Percentiles rank a stretch among this genome's conserved stretches.
Evolutionary conservation across 441 rosid species (phyloP).

Genomic region (Populus hybrid): DNA sequence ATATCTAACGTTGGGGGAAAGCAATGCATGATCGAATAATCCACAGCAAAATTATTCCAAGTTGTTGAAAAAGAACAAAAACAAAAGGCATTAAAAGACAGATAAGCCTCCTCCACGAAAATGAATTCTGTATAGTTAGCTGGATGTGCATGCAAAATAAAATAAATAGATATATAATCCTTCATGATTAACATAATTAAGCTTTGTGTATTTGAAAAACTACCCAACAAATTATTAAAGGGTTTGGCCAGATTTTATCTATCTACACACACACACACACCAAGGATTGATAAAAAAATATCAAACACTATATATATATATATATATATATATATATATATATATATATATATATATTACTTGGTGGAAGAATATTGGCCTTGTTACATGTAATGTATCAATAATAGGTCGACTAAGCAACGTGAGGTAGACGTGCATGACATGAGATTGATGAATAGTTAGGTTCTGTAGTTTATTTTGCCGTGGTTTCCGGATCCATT

Average conservation of each 20-base stretch:
- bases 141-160: slow-evolving; percentile 56
- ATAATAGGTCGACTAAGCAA: slow-evolving; percentile 29
- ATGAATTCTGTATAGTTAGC: slow-evolving; percentile 24
- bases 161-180: slow-evolving; percentile 10
- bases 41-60: slow-evolving; percentile 80
- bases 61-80: slow-evolving; percentile 38
- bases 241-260: too few species aligned
- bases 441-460: slow-evolving; percentile 30
- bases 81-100: slow-evolving; percentile 44
- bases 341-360: too few species aligned
- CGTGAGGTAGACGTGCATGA: slow-evolving; percentile 84
- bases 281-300: background rate
- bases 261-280: background rate
- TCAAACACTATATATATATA: background rate
- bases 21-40: slow-evolving; percentile 82
- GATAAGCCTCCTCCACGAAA: slow-evolving; percentile 37
- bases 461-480: slow-evolving; percentile 8
- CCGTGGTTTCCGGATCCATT: slow-evolving; percentile 46
- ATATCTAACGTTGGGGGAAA: slow-evolving; percentile 73
- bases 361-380: slow-evolving; percentile 29
- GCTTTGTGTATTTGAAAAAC: too few species aligned
- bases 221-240: too few species aligned
- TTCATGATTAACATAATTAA: background rate
- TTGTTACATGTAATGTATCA: background rate
- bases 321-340: too few species aligned